phyloP scores from a whole-genome alignment of 2,329 filamentous ascomycete species.

The Colletotrichum musicola region DNA sequence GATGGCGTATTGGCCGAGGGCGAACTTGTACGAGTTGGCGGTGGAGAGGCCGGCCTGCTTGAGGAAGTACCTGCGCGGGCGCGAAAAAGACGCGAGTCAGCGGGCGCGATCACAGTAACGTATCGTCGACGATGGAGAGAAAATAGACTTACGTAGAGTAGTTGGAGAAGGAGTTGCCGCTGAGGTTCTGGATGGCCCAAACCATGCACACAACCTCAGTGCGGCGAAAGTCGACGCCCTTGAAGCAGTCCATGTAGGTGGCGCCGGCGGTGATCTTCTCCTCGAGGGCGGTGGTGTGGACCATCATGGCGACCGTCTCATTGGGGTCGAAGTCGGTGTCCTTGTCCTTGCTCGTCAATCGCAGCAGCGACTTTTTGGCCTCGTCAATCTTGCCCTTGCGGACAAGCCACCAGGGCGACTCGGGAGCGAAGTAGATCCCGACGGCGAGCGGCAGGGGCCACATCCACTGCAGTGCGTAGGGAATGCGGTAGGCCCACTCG shows the following conservation, averaged over 20 bases:
- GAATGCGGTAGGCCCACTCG: constrained; percentile 78
- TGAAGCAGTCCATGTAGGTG: constrained; percentile 86
- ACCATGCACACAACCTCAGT: constrained; percentile 78
- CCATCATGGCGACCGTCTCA: constrained; percentile 92
- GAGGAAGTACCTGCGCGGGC: constrained; percentile 64
- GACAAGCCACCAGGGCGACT: constrained; percentile 83
- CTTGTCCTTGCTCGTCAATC: constrained; percentile 71
- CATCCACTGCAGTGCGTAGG: constrained; percentile 82
- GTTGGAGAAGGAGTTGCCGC: constrained; percentile 74
- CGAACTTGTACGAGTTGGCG: constrained; percentile 67
- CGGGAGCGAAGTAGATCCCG: constrained; percentile 76
- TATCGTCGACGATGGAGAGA: neutral
- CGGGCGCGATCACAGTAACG: neutral
- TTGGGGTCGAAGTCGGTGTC: constrained; percentile 83
- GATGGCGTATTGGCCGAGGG: constrained; percentile 75
- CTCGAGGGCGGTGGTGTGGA: constrained; percentile 87
- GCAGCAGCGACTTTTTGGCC: constrained; percentile 74
- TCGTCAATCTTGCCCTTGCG: constrained; percentile 73
- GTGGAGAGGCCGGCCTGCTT: constrained; percentile 69
- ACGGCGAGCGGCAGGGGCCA: constrained; percentile 77
- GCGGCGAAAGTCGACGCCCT: constrained; percentile 79
- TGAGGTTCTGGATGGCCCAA: constrained; percentile 74
- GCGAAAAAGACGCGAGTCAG: neutral
- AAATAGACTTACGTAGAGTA: constrained; percentile 65
- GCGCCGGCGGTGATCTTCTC: constrained; percentile 80